These are phyloP conservation scores for Limnomonas spitsbergensis DNA, from an alignment of 139 green algal species.

Conservation along the genomic window DNA sequence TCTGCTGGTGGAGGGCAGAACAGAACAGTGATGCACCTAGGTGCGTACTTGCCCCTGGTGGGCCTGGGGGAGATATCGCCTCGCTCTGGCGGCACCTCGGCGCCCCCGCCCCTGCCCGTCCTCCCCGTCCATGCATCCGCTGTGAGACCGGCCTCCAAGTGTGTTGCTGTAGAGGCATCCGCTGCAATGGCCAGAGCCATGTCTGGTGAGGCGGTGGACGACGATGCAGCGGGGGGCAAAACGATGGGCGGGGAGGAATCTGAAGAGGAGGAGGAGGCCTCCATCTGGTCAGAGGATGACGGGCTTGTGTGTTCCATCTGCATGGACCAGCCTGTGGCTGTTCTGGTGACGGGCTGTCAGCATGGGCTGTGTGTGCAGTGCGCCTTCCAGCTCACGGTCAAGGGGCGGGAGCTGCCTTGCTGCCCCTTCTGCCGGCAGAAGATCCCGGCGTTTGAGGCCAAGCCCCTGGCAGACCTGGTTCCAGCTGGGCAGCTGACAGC, in stretches of 20 bases:
- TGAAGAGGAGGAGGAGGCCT: conserved; percentile 2
- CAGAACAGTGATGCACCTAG: too few species aligned
- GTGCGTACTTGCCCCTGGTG: too few species aligned
- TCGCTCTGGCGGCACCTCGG: too few species aligned
- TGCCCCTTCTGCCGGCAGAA: conserved; percentile 51
- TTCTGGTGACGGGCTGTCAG: conserved; percentile 40
- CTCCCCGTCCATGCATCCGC: too few species aligned
- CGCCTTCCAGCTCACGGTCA: conserved; percentile 53
- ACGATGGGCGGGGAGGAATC: not conserved
- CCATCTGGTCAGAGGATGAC: conserved; percentile 29
- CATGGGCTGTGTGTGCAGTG: conserved; percentile 53
- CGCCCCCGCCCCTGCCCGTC: too few species aligned
- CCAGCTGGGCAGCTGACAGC: too few species aligned
- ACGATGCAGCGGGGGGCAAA: not conserved
- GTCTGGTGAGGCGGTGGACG: not conserved
- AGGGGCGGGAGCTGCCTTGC: conserved; percentile 39
- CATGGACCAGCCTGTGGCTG: conserved; percentile 41
- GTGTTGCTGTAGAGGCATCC: too few species aligned
- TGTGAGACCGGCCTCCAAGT: too few species aligned
- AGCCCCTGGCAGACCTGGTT: not conserved
- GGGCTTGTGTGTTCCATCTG: conserved; percentile 44
- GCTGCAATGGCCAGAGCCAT: not conserved
- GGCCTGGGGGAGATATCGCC: too few species aligned
- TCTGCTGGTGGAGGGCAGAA: too few species aligned
- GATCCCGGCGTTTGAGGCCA: conserved; percentile 38